Base-by-base conservation (phyloP, 495 filamentous ascomycete species). In the Haplographium delicatum region DNA sequence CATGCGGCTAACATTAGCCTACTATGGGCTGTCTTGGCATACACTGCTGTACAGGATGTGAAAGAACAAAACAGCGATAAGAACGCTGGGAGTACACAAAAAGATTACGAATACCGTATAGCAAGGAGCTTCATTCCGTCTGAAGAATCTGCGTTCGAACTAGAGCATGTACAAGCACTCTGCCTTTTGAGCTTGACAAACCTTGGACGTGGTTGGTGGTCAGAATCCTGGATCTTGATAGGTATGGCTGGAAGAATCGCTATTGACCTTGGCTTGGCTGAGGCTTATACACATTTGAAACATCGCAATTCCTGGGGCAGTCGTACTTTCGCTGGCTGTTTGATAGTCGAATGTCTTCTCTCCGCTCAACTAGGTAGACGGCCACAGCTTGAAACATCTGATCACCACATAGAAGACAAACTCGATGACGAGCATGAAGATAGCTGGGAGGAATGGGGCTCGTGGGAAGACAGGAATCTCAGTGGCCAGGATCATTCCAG, bases 11-110 rank as follows among this genome's bases (percentile, higher is more conserved):
- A 10, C 26, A 18, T 15, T n/a, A 28, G 26, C 11, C 8, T 47
- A 3, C 27, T 47, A 19, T 47, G 44, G 44, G 44, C 44, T 4
- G 28, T 47, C 15, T 15, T 47, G 6, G 26, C 44, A 11, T 47
- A 47, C 27, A 34, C 24, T 10, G 26, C 25, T 5, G 11, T 19
- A n/a, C 44, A 34, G 13, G 28, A 31, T 6, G 13, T 6, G 6
- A 31, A 6, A 31, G 23, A 33, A 4, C 6, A n/a, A 20, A n/a
- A 8, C 15, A 5, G 5, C 10, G 16, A 28, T 4, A 20, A 26
- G 18, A 6, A 13, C 25, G 5, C 5, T 6, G n/a, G 22, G 41
- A 15, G 4, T 5, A 7, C 2, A 9, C 18, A 15, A 25, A 9
- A 26, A 11, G 4, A 25, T 16, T 26, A 15, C 4, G 16, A 26